Base-by-base conservation (phyloP, 139 green algal genomes). In the Penium margaritaceum region DNA sequence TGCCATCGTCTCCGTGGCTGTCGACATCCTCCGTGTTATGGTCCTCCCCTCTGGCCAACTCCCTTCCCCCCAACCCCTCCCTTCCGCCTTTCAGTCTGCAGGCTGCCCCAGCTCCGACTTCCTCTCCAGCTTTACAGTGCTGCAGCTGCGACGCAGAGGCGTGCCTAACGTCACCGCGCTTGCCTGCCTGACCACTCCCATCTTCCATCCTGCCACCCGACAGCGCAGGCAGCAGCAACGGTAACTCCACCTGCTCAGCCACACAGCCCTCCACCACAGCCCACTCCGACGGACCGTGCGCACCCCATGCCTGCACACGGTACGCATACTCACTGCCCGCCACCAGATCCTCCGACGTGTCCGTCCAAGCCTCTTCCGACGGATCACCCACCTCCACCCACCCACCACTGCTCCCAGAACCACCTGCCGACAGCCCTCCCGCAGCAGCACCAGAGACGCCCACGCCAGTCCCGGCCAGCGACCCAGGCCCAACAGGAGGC, bases 301-400 rank as follows among this genome's bases (percentile, higher is more conserved):
- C 71, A 19, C 71, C 71, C 71, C 71, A 78, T 9, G 71, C 71
- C 43, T 72, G 62, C 21, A 78, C 68, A 27, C 71, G n/a, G 34
- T 78, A 78, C 47, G 39, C 69, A 33, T 78, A 78, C 19, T 39
- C 35, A 7, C 17, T 67, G 14, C 71, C 63, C 19, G 61, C 27
- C 39, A 43, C 15, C 24, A 78, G 29, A 15, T 38, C 60, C 19
- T 12, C 32, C 34, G n/a, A n/a, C n/a, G 32, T 15, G 65, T 78
- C 71, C 34, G 78, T 35, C 19, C 75, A 78, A 27, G 71, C 71
- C 17, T 67, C 51, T 29, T 76, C 68, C 21, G 21, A 63, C 54
- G 53, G 30, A 35, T 76, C 68, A 0, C 68, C 68, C 0, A 76
- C 68, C 27, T 69, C 51, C 27, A 54, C 32, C 68, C 68, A 76